Evolutionary conservation across 768 basidiomycete genomes (phyloP).

Genomic region (Agrocybe praecox): DNA sequence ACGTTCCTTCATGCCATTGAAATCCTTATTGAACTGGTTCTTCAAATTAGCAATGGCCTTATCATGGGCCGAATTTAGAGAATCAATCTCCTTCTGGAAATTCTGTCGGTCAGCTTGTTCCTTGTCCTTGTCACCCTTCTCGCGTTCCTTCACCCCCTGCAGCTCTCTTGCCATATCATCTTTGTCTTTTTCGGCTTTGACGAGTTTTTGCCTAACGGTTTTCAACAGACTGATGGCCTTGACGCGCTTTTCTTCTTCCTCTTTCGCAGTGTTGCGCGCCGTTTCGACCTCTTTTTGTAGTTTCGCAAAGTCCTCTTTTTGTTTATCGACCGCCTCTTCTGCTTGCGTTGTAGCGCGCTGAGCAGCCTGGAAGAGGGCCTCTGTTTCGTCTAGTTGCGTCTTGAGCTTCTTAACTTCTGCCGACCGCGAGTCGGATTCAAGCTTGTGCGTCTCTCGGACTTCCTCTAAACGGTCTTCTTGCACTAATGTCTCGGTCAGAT

Average conservation of each 20-base stretch:
- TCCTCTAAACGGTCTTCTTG: conserved; percentile 88
- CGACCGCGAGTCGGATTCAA: conserved; percentile 79
- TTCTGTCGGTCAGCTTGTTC: conserved; percentile 54
- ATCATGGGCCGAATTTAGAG: conserved; percentile 62
- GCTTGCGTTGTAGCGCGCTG: conserved; percentile 48
- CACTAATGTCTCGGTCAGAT: conserved; percentile 41
- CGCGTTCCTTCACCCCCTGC: conserved; percentile 51
- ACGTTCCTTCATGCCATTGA: conserved; percentile 58
- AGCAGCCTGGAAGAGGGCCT: conserved; percentile 66
- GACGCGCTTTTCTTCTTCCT: conserved; percentile 96
- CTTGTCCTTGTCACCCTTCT: conserved; percentile 53
- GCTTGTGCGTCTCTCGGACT: conserved; percentile 77
- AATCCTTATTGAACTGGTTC: conserved; percentile 74
- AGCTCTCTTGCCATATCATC: conserved; percentile 75
- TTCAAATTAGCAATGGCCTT: conserved; percentile 59
- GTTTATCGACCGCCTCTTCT: conserved; percentile 51
- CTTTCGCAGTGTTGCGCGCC: conserved; percentile 67
- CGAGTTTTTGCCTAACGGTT: conserved; percentile 95
- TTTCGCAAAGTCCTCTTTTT: conserved; percentile 55
- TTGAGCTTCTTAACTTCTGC: conserved; percentile 73
- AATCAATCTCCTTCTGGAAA: conserved; percentile 67
- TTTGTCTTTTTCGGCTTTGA: conserved; percentile 92
- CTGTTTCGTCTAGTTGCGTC: conserved; percentile 68
- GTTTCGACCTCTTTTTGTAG: conserved; percentile 68
- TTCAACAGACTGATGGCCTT: conserved; percentile 94